Conservation (phyloP, 345 rosid genomes). For the Lenwebbia sp. region DNA sequence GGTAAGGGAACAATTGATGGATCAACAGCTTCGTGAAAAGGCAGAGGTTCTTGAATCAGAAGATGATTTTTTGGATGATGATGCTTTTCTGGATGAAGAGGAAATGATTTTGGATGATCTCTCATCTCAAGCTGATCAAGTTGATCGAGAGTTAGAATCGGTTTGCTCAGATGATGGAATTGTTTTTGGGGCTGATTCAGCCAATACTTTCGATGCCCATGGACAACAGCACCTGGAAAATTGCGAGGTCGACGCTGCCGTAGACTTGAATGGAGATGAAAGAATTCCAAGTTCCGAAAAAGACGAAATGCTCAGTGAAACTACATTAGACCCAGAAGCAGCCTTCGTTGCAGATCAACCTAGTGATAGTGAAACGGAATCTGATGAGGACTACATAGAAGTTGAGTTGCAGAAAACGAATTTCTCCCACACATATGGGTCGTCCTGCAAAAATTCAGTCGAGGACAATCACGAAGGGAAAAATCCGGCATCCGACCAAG, state of each 20-base stretch:
- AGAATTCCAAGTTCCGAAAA: background rate
- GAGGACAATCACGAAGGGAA: background rate
- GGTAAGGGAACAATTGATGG: background rate
- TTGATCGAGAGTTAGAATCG: background rate
- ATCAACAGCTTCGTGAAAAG: background rate
- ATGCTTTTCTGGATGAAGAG: slow-evolving; percentile 5
- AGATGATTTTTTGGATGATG: background rate
- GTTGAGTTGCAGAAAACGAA: slow-evolving; percentile 15
- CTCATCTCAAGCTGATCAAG: background rate
- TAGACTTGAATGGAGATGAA: background rate
- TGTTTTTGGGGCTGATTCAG: background rate
- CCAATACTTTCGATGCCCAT: background rate
- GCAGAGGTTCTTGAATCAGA: background rate
- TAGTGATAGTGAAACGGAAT: background rate
- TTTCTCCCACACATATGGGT: background rate
- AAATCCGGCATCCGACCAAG: background rate
- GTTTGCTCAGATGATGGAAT: background rate
- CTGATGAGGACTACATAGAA: slow-evolving; percentile 43
- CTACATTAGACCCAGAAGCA: background rate
- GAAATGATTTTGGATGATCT: background rate
- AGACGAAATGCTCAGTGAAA: background rate
- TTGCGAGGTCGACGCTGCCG: background rate
- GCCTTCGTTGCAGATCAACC: background rate
- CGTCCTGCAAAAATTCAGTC: background rate
- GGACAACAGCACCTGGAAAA: background rate